Conservation (phyloP, 306 rosid species). For the Corylus avellana region DNA sequence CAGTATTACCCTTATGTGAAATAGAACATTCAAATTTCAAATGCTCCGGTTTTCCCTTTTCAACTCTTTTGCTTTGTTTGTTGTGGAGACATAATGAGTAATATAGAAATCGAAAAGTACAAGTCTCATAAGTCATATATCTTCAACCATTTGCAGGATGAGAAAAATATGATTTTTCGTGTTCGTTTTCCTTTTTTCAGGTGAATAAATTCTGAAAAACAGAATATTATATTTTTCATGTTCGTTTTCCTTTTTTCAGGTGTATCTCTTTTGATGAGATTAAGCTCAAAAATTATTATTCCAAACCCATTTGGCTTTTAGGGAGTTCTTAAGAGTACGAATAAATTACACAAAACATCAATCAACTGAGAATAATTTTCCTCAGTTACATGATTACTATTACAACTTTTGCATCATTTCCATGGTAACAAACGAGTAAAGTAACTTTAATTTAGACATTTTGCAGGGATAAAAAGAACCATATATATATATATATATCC, state of each 20-base stretch:
- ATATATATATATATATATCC: constrained; percentile 3
- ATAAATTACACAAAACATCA: constrained; percentile 13
- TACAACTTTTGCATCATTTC: constrained; percentile 31
- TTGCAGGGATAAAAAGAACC: neutral
- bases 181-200: too few species aligned
- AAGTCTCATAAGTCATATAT: neutral
- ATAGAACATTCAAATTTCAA: too few species aligned
- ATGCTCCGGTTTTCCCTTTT: too few species aligned
- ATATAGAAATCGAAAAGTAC: neutral
- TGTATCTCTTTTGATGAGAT: too few species aligned
- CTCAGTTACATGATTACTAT: constrained; percentile 19
- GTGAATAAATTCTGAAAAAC: neutral
- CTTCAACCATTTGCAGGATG: neutral
- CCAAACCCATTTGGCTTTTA: constrained; percentile 22
- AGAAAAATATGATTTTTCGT: neutral
- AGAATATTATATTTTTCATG: neutral
- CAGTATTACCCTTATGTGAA: too few species aligned
- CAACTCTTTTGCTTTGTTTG: neutral
- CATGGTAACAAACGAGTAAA: constrained; percentile 8
- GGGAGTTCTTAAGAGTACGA: constrained; percentile 16
- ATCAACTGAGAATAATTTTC: constrained; percentile 7
- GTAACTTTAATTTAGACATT: neutral
- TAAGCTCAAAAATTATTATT: neutral
- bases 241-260: too few species aligned
- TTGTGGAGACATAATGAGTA: neutral